Percentiles rank a stretch among this genome's conserved stretches.
Conservation (phyloP, 768 basidiomycete species). For the Xerocomellus intermedius region DNA sequence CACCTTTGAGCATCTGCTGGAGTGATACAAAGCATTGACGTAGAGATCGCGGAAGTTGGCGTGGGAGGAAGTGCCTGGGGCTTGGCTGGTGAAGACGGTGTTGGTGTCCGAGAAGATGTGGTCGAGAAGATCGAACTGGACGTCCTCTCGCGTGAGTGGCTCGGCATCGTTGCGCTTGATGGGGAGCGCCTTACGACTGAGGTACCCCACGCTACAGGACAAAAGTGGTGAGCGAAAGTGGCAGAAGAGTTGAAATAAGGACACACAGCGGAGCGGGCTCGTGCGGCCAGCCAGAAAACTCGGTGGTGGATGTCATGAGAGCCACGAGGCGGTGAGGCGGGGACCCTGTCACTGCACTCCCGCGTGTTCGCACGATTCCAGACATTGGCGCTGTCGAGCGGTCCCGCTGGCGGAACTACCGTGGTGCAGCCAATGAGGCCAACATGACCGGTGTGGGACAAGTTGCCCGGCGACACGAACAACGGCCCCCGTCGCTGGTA, state of each 20-base stretch:
- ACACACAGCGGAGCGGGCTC: slow-evolving; percentile 57
- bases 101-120: slow-evolving; percentile 72
- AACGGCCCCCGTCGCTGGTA: slow-evolving; percentile 2
- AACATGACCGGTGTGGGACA: not conserved
- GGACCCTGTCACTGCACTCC: slow-evolving; percentile 20
- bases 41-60: slow-evolving; percentile 83
- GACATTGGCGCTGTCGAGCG: slow-evolving; percentile 15
- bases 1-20: slow-evolving; percentile 82
- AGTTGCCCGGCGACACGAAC: slow-evolving; percentile 5
- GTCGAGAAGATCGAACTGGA: slow-evolving; percentile 82
- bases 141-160: slow-evolving; percentile 77
- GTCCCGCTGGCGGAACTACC: slow-evolving; percentile 1
- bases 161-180: slow-evolving; percentile 84
- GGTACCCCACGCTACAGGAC: slow-evolving; percentile 51
- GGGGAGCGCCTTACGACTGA: slow-evolving; percentile 62
- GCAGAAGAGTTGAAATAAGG: slow-evolving; percentile 9
- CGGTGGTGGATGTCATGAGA: slow-evolving; percentile 47
- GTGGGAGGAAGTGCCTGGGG: slow-evolving; percentile 45
- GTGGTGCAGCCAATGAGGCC: not conserved
- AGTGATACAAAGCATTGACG: slow-evolving; percentile 75
- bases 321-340: slow-evolving; percentile 37
- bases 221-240: slow-evolving; percentile 8
- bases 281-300: slow-evolving; percentile 42
- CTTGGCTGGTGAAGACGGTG: slow-evolving; percentile 69
- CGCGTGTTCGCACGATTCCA: slow-evolving; percentile 30